Percentiles rank a stretch among this genome's conserved stretches.
Conservation (phyloP, 768 basidiomycete species). For the Mycena olivaceomarginata region DNA sequence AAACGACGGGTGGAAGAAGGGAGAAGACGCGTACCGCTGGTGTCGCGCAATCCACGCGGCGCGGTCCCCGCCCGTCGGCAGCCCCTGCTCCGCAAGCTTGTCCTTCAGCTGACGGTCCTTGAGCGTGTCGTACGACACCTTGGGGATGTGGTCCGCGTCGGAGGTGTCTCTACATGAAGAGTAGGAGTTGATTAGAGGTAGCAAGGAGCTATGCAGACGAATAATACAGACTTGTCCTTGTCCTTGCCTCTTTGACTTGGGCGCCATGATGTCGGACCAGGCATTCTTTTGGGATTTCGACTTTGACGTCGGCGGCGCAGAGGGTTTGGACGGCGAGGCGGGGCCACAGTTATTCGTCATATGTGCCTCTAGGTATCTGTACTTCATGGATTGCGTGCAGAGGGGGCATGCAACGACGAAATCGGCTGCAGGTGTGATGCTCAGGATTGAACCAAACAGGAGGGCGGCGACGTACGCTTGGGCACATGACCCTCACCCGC, state of each 20-base stretch:
- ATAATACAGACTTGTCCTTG: conserved; percentile 55
- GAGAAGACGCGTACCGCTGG: conserved; percentile 64
- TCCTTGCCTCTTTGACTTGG: conserved; percentile 62
- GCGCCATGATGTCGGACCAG: conserved; percentile 68
- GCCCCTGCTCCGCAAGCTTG: conserved; percentile 69
- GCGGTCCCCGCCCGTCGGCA: conserved; percentile 73
- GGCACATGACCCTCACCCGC: conserved; percentile 13
- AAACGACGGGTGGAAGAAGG: not conserved
- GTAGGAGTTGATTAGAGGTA: not conserved
- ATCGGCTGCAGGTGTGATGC: conserved; percentile 52
- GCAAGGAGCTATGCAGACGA: conserved; percentile 20
- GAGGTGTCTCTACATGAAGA: conserved; percentile 45
- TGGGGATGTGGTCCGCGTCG: conserved; percentile 72
- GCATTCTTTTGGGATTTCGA: conserved; percentile 50
- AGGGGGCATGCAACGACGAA: conserved; percentile 76
- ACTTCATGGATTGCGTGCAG: conserved; percentile 69
- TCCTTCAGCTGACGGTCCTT: conserved; percentile 78
- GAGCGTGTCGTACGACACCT: conserved; percentile 78
- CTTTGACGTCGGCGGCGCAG: conserved; percentile 43
- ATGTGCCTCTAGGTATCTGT: conserved; percentile 74
- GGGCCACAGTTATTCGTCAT: conserved; percentile 77
- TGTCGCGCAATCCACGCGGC: conserved; percentile 73
- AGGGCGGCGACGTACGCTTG: conserved; percentile 15
- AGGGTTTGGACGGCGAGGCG: conserved; percentile 35
- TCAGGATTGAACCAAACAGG: not conserved